Conservation (phyloP, 345 rosid species). For the Populus simonii region DNA sequence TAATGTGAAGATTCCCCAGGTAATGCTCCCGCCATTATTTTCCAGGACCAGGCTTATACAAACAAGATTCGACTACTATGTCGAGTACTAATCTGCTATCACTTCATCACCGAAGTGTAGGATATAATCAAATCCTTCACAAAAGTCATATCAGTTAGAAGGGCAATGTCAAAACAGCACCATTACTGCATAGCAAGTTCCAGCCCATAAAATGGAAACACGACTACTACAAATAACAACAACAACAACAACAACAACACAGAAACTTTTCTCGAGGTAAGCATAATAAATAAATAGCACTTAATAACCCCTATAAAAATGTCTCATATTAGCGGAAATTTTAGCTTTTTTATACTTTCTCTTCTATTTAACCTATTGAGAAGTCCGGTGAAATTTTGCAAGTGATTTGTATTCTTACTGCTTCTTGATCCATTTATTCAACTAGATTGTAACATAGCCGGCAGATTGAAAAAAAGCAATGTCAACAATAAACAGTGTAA, state of each 20-base stretch:
- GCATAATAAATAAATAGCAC: neutral
- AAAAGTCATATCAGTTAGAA: neutral
- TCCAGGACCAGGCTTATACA: neutral
- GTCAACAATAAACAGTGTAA: neutral
- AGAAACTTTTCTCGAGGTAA: neutral
- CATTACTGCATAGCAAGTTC: no score
- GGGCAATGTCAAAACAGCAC: no score
- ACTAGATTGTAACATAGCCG: neutral
- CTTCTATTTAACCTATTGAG: neutral
- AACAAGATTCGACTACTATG: neutral
- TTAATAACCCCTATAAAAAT: neutral
- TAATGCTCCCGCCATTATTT: neutral
- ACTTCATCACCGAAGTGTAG: neutral
- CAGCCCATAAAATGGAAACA: neutral
- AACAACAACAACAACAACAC: neutral
- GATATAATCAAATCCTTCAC: neutral
- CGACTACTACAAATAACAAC: neutral
- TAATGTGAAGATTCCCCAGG: constrained; percentile 22
- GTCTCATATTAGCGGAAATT: neutral
- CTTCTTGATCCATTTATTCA: neutral
- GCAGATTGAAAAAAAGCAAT: neutral
- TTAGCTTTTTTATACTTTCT: neutral
- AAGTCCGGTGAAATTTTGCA: neutral
- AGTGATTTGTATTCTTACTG: neutral
- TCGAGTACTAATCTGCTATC: neutral